Conservation (phyloP, 2,329 filamentous ascomycete genomes). For the Ceratocystiopsis brevicomis region DNA sequence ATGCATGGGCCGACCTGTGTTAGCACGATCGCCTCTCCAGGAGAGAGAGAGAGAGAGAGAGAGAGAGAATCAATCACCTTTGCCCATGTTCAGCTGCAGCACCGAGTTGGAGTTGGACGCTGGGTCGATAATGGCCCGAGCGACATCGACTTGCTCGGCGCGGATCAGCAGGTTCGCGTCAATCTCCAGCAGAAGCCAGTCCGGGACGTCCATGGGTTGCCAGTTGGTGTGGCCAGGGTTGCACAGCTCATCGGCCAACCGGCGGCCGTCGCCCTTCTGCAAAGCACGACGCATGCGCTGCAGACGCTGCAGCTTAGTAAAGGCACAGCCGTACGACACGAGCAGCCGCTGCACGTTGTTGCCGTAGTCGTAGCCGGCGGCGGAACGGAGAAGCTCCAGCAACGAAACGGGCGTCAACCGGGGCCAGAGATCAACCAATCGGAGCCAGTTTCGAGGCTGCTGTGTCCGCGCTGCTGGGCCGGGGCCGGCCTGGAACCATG, state of each 20-base stretch:
- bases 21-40: not conserved
- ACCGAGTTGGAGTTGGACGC: conserved; percentile 34
- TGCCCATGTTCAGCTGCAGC: conserved; percentile 48
- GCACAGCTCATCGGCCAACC: conserved; percentile 21
- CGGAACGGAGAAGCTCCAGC: conserved; percentile 27
- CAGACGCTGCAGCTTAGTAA: conserved; percentile 26
- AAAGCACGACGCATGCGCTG: conserved; percentile 21
- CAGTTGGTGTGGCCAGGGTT: conserved; percentile 38
- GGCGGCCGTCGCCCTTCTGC: conserved; percentile 11
- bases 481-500: not conserved
- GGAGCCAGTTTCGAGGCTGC: conserved; percentile 19
- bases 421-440: conserved; percentile 25
- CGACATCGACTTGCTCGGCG: conserved; percentile 41
- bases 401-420: conserved; percentile 22
- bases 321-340: conserved; percentile 22
- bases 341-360: conserved; percentile 20
- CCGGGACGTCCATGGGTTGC: conserved; percentile 31
- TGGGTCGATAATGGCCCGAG: conserved; percentile 38
- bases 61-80: conserved; percentile 19
- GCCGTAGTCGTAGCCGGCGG: conserved; percentile 13
- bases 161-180: conserved; percentile 45
- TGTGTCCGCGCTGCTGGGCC: not conserved
- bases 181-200: conserved; percentile 50
- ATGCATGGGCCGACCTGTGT: not conserved
- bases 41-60: too few relatives aligned